These are phyloP conservation scores for Saturnispora serradocipensis DNA, from an alignment of 805 yeast genomes.

Conservation along the genomic window DNA sequence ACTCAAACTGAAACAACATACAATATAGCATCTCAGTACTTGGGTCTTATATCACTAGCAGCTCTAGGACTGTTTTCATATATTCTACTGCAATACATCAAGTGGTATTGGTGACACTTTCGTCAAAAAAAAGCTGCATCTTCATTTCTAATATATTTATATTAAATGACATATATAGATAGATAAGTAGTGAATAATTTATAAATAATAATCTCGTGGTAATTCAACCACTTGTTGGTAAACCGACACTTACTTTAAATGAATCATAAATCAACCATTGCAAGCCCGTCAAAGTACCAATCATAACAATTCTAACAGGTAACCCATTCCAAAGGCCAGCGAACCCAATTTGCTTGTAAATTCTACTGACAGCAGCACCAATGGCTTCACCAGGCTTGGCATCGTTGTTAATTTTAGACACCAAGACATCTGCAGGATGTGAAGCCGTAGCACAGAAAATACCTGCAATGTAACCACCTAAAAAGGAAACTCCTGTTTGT, in stretches of 20 bases:
- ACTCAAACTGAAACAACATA: neutral
- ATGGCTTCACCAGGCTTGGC: conserved; percentile 55
- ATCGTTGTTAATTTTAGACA: conserved; percentile 78
- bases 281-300: conserved; percentile 93
- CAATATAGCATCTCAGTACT: neutral
- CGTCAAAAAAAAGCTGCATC: neutral
- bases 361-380: conserved; percentile 59
- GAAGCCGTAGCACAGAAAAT: conserved; percentile 91
- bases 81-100: conserved; percentile 24
- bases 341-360: conserved; percentile 79
- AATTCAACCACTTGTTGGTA: conserved; percentile 77
- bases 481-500: conserved; percentile 91
- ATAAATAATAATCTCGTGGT: neutral
- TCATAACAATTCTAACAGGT: conserved; percentile 89
- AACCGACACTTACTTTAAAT: conserved; percentile 87
- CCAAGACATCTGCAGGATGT: conserved; percentile 99
- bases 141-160: neutral
- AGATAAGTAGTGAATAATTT: neutral
- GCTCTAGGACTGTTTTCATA: conserved; percentile 22
- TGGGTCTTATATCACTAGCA: conserved; percentile 11
- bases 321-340: conserved; percentile 92
- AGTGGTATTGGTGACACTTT: conserved; percentile 9
- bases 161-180: neutral
- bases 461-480: conserved; percentile 97
- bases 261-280: conserved; percentile 97